phyloP scores from a whole-genome alignment of 2,329 filamentous ascomycete species.

The Scleromitrula shiraiana region DNA sequence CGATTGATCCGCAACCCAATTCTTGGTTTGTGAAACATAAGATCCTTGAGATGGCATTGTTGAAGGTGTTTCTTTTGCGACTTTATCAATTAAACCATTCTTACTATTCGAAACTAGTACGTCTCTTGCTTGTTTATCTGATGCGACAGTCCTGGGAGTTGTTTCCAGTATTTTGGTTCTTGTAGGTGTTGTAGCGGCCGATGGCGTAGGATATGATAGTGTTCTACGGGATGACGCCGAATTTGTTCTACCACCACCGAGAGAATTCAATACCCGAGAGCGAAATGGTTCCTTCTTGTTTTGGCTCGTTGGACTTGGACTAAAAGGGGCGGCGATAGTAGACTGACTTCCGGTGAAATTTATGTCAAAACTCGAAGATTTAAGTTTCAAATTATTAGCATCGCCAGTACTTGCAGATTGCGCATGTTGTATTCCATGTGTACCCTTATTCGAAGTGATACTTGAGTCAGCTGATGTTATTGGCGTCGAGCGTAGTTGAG shows the following conservation, averaged over 20 bases:
- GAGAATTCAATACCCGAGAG: conserved; percentile 1
- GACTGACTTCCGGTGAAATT: conserved; percentile 10
- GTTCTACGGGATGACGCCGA: conserved; percentile 6
- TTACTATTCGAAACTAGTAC: conserved; percentile 11
- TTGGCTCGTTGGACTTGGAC: conserved; percentile 4
- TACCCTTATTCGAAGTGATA: not conserved
- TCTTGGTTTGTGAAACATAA: conserved; percentile 19
- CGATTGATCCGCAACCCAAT: conserved; percentile 26
- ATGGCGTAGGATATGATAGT: conserved; percentile 8
- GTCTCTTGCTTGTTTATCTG: conserved; percentile 6
- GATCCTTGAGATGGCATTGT: conserved; percentile 24
- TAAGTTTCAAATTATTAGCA: conserved; percentile 9
- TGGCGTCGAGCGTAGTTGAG: conserved; percentile 2
- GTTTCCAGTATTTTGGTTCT: not conserved
- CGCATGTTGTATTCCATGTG: not conserved
- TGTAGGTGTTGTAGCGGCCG: not conserved
- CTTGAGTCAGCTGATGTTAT: conserved; percentile 4
- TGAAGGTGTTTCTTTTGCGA: conserved; percentile 18
- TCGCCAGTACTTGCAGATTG: not conserved
- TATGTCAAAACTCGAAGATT: conserved; percentile 9
- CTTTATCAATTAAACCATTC: conserved; percentile 11
- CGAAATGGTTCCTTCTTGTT: conserved; percentile 9
- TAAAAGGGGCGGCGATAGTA: conserved; percentile 6
- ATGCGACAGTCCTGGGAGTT: not conserved
- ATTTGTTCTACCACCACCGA: conserved; percentile 1